Conservation (phyloP, 768 basidiomycete genomes). For the Tephrocybe rancida region DNA sequence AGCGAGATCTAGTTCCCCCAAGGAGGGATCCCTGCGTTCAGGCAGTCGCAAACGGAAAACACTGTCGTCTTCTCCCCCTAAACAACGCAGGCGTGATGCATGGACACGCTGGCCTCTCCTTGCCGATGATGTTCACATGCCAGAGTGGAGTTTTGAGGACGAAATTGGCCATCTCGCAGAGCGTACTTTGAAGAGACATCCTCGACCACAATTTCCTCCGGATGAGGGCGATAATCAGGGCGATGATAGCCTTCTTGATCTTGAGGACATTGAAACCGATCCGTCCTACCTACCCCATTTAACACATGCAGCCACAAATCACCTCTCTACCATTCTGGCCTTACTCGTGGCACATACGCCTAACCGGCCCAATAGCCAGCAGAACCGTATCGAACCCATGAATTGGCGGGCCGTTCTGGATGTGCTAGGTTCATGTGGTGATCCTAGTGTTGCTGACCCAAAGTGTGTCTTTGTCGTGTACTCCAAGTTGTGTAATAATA, state of each 20-base stretch:
- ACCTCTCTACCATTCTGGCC: conserved; percentile 55
- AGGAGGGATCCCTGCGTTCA: not conserved
- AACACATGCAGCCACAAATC: conserved; percentile 41
- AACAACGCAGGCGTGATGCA: conserved; percentile 38
- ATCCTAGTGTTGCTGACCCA: conserved; percentile 33
- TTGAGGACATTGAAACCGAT: conserved; percentile 25
- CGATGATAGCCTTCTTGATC: conserved; percentile 9
- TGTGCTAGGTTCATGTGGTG: conserved; percentile 45
- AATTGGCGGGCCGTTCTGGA: conserved; percentile 68
- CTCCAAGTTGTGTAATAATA: conserved; percentile 3
- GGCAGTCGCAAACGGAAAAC: conserved; percentile 24
- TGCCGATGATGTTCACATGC: conserved; percentile 57
- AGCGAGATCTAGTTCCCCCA: conserved; percentile 3
- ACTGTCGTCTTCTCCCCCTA: conserved; percentile 6
- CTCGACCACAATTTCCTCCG: conserved; percentile 14
- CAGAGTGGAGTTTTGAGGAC: conserved; percentile 73
- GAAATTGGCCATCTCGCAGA: conserved; percentile 58
- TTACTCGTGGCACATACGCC: conserved; percentile 59
- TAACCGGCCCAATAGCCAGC: conserved; percentile 57
- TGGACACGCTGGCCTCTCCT: conserved; percentile 84
- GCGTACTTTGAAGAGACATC: conserved; percentile 29
- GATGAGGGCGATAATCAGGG: not conserved
- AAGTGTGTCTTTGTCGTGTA: conserved; percentile 29
- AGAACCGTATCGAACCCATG: conserved; percentile 63
- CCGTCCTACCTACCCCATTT: conserved; percentile 37